phyloP scores from a whole-genome alignment of 2,329 filamentous ascomycete species.

The Davidsoniella virescens region DNA sequence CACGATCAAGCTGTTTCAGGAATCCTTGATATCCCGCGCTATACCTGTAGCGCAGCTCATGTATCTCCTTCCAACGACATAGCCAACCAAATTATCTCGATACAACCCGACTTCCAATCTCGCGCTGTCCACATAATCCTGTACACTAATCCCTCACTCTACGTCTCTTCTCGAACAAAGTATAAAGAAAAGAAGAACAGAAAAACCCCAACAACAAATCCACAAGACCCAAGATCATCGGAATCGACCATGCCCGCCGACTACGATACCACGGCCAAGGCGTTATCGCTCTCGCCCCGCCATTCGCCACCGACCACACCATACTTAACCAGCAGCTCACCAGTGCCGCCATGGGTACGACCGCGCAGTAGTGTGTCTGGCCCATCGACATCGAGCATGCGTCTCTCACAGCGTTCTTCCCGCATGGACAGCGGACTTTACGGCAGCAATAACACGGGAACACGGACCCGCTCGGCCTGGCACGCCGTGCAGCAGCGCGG shows the following conservation, averaged over 20 bases:
- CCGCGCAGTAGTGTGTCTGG: conserved; percentile 24
- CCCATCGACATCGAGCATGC: conserved; percentile 16
- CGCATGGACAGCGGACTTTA: conserved; percentile 29
- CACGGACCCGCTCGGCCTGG: conserved; percentile 3
- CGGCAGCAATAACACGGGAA: conserved; percentile 15
- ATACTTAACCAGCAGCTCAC: conserved; percentile 18
- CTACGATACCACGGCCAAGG: conserved; percentile 33
- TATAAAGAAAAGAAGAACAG: no score
- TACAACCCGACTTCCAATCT: neutral
- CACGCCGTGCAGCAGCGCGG: conserved; percentile 27
- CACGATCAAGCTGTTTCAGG: neutral
- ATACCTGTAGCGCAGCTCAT: neutral
- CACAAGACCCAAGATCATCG: neutral
- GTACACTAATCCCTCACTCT: neutral
- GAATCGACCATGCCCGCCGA: conserved; percentile 31
- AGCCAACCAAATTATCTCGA: no score
- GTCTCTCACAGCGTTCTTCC: conserved; percentile 16
- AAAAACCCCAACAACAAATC: neutral
- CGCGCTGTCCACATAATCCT: neutral
- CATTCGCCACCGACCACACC: conserved; percentile 17
- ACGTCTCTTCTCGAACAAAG: neutral
- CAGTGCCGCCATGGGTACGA: conserved; percentile 18
- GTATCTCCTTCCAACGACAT: no score
- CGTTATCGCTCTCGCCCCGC: conserved; percentile 28
- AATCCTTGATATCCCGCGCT: neutral